Base-by-base conservation (phyloP, 2,329 filamentous ascomycete species). In the Calonectria ilicicola region DNA sequence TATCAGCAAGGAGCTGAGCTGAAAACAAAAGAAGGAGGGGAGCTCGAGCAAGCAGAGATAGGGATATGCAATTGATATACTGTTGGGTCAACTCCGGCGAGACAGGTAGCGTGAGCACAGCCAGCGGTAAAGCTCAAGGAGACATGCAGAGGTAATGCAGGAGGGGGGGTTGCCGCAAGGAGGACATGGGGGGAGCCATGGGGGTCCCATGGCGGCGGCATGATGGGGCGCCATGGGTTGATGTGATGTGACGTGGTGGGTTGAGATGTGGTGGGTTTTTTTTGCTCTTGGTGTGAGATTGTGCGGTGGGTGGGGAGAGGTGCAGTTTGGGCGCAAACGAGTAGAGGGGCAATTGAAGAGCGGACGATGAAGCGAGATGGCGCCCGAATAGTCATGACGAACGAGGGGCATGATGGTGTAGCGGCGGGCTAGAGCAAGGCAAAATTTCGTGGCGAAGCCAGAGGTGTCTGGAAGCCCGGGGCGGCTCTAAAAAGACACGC, bases 221-320 rank as follows among this genome's bases (percentile, higher is more conserved):
- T 60, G 60, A 70, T 70, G 69, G 69, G 72, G 77, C 74, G 65
- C 35, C 74, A 72, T 76, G 76, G 77, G 77, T 79, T 79, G 77
- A 74, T 75, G 75, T 77, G 78, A 79, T 80, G 78, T 79, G 78
- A 79, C 78, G 78, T 79, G 78, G 75, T 79, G 75, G 74, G 74
- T 78, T 73, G 69, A 70, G 70, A 76, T 78, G 75, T 72, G 77
- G 77, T 79, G 76, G 76, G 72, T 74, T 74, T 76, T 69, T 73
- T 72, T 47, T 62, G 21, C 21, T 68, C 44, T 63, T 51, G 66
- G 66, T 49, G 66, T 38, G 21, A 67, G 53, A 51, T 58, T 62
- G 56, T 60, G 56, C 27, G 65, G 76, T 77, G 76, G 77, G 75
- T 63, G 76, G 76, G 58, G 58, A 58, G 35, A 67, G 65, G 58